Conservation (phyloP, 495 filamentous ascomycete species). For the Penicillium turbatum region DNA sequence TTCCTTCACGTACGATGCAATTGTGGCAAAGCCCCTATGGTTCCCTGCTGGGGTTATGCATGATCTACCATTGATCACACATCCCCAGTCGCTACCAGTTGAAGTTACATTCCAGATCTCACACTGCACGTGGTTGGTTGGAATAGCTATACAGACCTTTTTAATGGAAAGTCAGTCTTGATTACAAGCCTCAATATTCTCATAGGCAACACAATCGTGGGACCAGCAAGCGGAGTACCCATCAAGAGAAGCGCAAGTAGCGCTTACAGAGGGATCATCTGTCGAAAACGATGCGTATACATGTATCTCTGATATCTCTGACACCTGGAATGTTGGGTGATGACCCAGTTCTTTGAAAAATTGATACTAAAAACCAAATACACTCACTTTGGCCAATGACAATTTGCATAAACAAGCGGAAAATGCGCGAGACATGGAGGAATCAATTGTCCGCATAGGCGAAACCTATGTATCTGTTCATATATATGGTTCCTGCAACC, state of each 20-base stretch:
- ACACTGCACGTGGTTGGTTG: constrained; percentile 4
- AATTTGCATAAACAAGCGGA: too few species aligned
- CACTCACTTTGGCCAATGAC: too few species aligned
- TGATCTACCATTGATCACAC: constrained; percentile 1
- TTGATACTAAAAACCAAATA: too few species aligned
- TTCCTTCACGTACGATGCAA: not conserved
- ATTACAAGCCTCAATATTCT: not conserved
- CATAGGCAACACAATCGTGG: not conserved
- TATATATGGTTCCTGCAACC: too few species aligned
- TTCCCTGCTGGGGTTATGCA: not conserved
- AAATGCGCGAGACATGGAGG: too few species aligned
- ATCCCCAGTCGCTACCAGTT: not conserved
- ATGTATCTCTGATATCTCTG: too few species aligned
- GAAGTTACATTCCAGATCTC: not conserved
- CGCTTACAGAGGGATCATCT: not conserved
- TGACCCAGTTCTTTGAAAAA: too few species aligned
- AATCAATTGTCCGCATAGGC: too few species aligned
- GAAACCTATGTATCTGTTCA: too few species aligned
- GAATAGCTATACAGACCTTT: constrained; percentile 4
- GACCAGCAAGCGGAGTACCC: not conserved
- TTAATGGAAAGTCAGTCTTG: constrained; percentile 4
- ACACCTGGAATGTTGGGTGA: too few species aligned
- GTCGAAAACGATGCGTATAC: too few species aligned
- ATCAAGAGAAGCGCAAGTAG: constrained; percentile 1
- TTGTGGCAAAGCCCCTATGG: not conserved